Conservation (phyloP, 208 protist species). For the Trypanosoma mega region DNA sequence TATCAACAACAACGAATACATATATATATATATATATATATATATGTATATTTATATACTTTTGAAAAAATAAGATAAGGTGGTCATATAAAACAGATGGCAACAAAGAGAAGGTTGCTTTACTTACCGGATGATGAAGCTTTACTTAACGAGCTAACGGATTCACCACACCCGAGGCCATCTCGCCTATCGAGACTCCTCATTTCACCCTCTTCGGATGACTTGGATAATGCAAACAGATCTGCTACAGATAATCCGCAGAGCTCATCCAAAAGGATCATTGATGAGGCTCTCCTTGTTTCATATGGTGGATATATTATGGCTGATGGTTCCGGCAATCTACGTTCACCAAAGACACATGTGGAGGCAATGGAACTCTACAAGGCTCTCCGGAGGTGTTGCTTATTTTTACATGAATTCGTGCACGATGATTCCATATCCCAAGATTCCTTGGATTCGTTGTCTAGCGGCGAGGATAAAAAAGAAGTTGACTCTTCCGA, state of each 20-base stretch:
- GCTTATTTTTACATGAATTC: conserved; percentile 29
- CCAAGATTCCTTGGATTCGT: neutral
- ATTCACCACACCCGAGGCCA: conserved; percentile 44
- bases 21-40: too few relatives aligned
- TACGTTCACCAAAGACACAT: conserved; percentile 43
- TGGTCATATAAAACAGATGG: too few relatives aligned
- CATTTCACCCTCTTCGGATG: conserved; percentile 37
- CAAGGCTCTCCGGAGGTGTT: conserved; percentile 42
- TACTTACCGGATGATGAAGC: conserved; percentile 77
- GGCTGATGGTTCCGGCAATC: conserved; percentile 51
- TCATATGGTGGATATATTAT: conserved; percentile 70
- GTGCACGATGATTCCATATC: neutral
- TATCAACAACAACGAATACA: too few relatives aligned
- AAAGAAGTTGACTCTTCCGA: too few relatives aligned
- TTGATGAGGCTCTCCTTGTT: conserved; percentile 49
- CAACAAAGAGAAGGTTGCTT: conserved; percentile 57
- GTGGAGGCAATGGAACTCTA: conserved; percentile 37
- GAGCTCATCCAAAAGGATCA: neutral
- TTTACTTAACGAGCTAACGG: conserved; percentile 42
- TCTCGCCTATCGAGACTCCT: conserved; percentile 43
- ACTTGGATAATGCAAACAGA: conserved; percentile 1
- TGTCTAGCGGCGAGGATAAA: neutral
- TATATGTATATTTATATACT: too few relatives aligned
- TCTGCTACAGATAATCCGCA: neutral
- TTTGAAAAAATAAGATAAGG: too few relatives aligned